phyloP scores from a whole-genome alignment of 768 basidiomycete genomes.

The Kwoniella pini region DNA sequence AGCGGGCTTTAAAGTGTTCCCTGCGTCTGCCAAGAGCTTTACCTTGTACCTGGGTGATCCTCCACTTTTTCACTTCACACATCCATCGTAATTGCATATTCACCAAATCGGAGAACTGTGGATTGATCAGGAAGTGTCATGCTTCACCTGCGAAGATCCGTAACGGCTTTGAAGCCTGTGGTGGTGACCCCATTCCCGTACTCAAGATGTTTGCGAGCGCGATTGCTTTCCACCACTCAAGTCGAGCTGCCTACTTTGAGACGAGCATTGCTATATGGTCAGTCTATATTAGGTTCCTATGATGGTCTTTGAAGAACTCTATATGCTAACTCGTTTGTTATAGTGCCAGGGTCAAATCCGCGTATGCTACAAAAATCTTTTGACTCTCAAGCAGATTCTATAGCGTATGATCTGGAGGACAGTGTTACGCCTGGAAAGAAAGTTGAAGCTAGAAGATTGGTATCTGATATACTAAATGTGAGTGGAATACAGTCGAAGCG shows the following conservation, averaged over 20 bases:
- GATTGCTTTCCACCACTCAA: not conserved
- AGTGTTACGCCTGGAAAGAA: constrained; percentile 66
- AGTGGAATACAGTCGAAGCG: not conserved
- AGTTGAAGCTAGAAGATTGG: constrained; percentile 62
- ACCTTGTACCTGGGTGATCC: too few relatives aligned
- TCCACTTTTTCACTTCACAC: too few relatives aligned
- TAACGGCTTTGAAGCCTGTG: too few relatives aligned
- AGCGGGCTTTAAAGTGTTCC: not conserved
- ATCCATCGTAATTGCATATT: too few relatives aligned
- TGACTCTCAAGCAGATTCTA: constrained; percentile 64
- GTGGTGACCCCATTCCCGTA: too few relatives aligned
- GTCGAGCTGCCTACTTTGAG: constrained; percentile 16
- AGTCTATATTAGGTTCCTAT: not conserved
- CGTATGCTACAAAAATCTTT: constrained; percentile 81
- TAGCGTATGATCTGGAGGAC: constrained; percentile 89
- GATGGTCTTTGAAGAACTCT: not conserved
- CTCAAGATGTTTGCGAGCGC: not conserved
- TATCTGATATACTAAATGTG: constrained; percentile 62
- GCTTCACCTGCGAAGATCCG: too few relatives aligned
- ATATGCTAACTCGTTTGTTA: too few relatives aligned
- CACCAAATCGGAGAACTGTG: too few relatives aligned
- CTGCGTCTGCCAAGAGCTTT: too few relatives aligned
- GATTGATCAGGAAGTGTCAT: too few relatives aligned
- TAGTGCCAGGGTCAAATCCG: constrained; percentile 77
- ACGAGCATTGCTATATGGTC: constrained; percentile 42